phyloP scores from a whole-genome alignment of 2,329 filamentous ascomycete species.

The Colletotrichum truncatum region DNA sequence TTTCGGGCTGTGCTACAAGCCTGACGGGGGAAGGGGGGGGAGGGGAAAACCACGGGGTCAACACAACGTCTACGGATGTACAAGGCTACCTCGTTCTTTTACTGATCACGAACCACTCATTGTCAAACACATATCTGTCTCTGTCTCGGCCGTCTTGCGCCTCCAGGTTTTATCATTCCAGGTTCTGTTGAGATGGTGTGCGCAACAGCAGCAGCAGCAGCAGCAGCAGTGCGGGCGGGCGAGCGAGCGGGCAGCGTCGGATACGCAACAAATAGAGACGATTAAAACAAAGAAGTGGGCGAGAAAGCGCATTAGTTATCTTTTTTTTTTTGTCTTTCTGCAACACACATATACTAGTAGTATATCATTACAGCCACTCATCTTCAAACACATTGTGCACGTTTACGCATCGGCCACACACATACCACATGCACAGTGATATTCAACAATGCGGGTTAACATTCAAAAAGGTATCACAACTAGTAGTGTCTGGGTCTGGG shows the following conservation, averaged over 20 bases:
- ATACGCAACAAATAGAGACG: no score
- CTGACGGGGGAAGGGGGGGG: no score
- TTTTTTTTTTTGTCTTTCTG: no score
- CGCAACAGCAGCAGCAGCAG: no score
- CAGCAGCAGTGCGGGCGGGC: no score
- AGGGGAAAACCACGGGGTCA: neutral
- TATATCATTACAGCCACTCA: slow-evolving; percentile 17
- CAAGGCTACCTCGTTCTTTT: slow-evolving; percentile 7
- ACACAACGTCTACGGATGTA: slow-evolving; percentile 6
- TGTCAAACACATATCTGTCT: slow-evolving; percentile 18
- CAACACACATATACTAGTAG: no score
- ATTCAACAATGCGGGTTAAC: slow-evolving; percentile 13
- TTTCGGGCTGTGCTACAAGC: neutral
- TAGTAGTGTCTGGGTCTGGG: neutral
- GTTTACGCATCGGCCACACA: slow-evolving; percentile 5
- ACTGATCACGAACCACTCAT: slow-evolving; percentile 2
- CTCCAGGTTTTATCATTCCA: no score
- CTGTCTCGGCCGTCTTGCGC: no score
- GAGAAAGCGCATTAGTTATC: neutral
- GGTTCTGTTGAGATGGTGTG: no score
- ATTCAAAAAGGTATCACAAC: slow-evolving; percentile 18
- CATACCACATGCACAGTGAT: neutral
- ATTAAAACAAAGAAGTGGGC: no score
- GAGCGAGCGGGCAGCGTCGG: no score
- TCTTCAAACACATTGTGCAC: slow-evolving; percentile 17